Base-by-base conservation (phyloP, 2,329 filamentous ascomycete species). In the Aspergillus proliferans region DNA sequence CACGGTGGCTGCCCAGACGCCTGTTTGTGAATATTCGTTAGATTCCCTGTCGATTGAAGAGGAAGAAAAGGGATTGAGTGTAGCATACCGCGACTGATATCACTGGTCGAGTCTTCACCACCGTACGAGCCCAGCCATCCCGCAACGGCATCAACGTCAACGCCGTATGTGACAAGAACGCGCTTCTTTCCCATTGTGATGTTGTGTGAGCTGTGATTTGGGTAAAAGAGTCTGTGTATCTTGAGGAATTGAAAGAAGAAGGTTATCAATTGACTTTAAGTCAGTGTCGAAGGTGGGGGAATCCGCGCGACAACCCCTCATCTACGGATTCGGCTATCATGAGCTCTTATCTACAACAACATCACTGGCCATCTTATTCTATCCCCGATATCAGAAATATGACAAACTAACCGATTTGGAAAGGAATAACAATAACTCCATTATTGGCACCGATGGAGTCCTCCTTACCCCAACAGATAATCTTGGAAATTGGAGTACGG, bases 1-100 rank as follows among this genome's bases (percentile, higher is more conserved):
- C 33, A 85, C 71, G 0, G 83, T 86, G 15, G 85, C 85, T 1
- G 86, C 86, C 59, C 82, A 90, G 19, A 86, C 65, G 47, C 78
- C 76, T 81, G 55, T 19, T 19, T 42, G 18, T 6, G 4, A 2
- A 40, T 8, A 9, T 39, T 19, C 1, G 18, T 39, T 18, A 8
- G 15, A 3, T 15, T 15, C 15, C 15, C 15, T 15, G 15, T 15
- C 15, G 15, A 15, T 15, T 15, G 15, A 15, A 15, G 15, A 15
- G 15, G 15, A 15, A 15, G 15, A 15, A 15, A 15, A 1, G 15
- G 1, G 15, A 15, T 15, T 15, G 15, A 15, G 15, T 15, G 15
- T 15, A 15, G 15, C 15, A 43, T 50, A 65, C 61, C 62, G 44
- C 62, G 55, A 52, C 58, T 64, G 36, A 64, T 64, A 21, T 67